phyloP scores from a whole-genome alignment of 345 rosid genomes.

The Gossypium thurberi region DNA sequence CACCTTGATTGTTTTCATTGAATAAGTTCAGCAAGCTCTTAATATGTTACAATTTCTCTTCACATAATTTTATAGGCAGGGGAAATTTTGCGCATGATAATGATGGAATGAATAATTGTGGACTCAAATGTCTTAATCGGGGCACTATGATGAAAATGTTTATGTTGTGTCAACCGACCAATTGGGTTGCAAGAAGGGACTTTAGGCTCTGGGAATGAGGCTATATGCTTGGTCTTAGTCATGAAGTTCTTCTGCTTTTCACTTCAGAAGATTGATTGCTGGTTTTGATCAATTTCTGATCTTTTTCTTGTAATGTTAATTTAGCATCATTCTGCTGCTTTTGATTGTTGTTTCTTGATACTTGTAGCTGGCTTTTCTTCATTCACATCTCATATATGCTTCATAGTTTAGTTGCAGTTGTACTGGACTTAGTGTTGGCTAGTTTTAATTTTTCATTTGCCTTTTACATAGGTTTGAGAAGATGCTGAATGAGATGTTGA shows the following conservation, averaged over 20 bases:
- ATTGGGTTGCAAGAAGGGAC: background rate
- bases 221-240: background rate
- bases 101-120: background rate
- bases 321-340: background rate
- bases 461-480: slow-evolving; percentile 49
- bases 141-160: background rate
- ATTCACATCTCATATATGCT: background rate
- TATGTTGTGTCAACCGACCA: background rate
- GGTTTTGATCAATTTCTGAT: background rate
- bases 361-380: background rate
- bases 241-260: background rate
- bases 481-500: slow-evolving; percentile 69
- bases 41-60: background rate
- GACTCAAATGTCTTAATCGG: background rate
- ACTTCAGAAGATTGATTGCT: background rate
- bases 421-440: background rate
- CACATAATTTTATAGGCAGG: background rate
- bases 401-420: background rate
- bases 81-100: background rate
- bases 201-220: background rate
- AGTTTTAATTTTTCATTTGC: background rate
- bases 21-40: background rate
- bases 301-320: background rate
- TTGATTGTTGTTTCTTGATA: background rate
- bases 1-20: background rate